Conservation (phyloP, 1,139 yeast species). For the Oligophagozyma castellii region DNA sequence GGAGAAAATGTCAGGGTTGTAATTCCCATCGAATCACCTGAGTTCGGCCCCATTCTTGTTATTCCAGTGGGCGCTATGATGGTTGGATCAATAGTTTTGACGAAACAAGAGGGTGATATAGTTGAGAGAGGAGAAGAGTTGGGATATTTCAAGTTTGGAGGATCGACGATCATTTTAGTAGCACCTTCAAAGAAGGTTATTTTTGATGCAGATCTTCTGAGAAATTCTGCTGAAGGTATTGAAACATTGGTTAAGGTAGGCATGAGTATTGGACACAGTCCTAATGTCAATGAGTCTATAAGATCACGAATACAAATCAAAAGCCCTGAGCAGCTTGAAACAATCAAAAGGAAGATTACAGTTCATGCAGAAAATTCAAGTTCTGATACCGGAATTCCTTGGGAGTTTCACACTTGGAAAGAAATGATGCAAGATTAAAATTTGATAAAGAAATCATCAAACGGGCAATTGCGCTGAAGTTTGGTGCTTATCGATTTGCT, state of each 20-base stretch:
- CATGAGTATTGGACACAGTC: slow-evolving; percentile 76
- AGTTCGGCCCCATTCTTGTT: slow-evolving; percentile 65
- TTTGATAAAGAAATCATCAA: too few relatives aligned
- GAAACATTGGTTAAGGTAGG: slow-evolving; percentile 86
- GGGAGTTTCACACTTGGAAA: slow-evolving; percentile 24
- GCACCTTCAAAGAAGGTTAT: slow-evolving; percentile 30
- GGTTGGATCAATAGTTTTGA: slow-evolving; percentile 83
- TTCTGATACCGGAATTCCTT: slow-evolving; percentile 17
- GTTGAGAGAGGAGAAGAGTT: slow-evolving; percentile 67
- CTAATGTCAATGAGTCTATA: slow-evolving; percentile 34
- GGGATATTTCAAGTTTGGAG: slow-evolving; percentile 94
- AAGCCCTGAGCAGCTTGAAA: slow-evolving; percentile 37
- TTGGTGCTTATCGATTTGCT: too few relatives aligned
- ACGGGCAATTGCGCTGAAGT: too few relatives aligned
- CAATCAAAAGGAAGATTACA: slow-evolving; percentile 48
- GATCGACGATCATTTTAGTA: slow-evolving; percentile 66
- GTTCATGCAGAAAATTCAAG: slow-evolving; percentile 21
- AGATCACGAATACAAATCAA: slow-evolving; percentile 37
- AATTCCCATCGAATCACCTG: slow-evolving; percentile 58
- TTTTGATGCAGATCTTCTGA: slow-evolving; percentile 62
- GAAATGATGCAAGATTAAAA: slow-evolving; percentile 1
- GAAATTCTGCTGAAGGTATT: slow-evolving; percentile 52
- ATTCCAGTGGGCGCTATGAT: slow-evolving; percentile 96
- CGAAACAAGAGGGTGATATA: slow-evolving; percentile 46
- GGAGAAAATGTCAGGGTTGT: slow-evolving; percentile 81